Conservation (phyloP, 2,329 filamentous ascomycete genomes). For the Rutstroemia sp. region DNA sequence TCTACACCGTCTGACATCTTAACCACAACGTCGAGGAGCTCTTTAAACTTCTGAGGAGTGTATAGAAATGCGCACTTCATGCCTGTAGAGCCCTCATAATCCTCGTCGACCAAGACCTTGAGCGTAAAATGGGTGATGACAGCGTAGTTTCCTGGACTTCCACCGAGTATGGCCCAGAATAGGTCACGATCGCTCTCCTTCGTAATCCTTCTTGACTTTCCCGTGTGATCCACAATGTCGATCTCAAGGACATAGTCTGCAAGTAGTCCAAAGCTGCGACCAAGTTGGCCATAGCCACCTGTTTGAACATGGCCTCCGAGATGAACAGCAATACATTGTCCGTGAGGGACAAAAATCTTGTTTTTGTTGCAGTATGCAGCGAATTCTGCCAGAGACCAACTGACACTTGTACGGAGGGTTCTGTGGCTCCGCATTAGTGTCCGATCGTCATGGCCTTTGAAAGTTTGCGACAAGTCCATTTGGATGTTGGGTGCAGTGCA, state of each 20-base stretch:
- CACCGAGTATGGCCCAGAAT: slow-evolving; percentile 29
- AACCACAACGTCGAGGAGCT: slow-evolving; percentile 34
- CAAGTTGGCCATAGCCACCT: slow-evolving; percentile 41
- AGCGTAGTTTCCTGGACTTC: slow-evolving; percentile 30
- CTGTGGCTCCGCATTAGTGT: slow-evolving; percentile 30
- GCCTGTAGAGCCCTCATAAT: slow-evolving; percentile 35
- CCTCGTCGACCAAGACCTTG: slow-evolving; percentile 34
- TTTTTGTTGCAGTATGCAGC: slow-evolving; percentile 35
- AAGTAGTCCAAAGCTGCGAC: slow-evolving; percentile 36
- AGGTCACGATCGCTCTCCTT: slow-evolving; percentile 24
- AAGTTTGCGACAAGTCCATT: slow-evolving; percentile 35
- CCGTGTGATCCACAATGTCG: slow-evolving; percentile 27
- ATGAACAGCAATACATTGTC: slow-evolving; percentile 39
- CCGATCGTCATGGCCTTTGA: slow-evolving; percentile 29
- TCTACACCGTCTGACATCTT: slow-evolving; percentile 38
- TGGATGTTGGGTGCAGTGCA: slow-evolving; percentile 39
- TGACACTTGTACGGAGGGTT: slow-evolving; percentile 35
- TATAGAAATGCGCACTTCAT: slow-evolving; percentile 38
- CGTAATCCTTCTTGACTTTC: slow-evolving; percentile 23
- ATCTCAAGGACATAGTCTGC: slow-evolving; percentile 27
- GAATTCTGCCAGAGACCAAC: slow-evolving; percentile 36
- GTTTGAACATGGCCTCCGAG: slow-evolving; percentile 40
- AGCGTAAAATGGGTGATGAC: slow-evolving; percentile 30
- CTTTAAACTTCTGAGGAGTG: slow-evolving; percentile 31
- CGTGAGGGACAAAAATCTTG: slow-evolving; percentile 38